phyloP scores from a whole-genome alignment of 2,329 filamentous ascomycete genomes.

The Trichoderma sp. region DNA sequence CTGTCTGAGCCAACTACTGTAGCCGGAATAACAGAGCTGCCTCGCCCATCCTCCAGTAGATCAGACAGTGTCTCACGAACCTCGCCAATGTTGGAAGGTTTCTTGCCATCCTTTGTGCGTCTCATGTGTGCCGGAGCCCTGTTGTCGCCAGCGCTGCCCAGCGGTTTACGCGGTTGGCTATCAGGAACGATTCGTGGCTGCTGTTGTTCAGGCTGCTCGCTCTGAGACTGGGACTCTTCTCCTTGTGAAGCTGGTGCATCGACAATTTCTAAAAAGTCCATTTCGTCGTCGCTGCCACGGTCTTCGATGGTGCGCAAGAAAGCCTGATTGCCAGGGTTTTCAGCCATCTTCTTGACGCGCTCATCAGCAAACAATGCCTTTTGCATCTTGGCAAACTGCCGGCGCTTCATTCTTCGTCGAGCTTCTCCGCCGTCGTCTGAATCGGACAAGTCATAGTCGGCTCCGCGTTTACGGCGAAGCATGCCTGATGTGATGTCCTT shows the following conservation, averaged over 20 bases:
- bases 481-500: constrained; percentile 88
- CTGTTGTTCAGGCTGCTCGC: constrained; percentile 23
- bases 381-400: constrained; percentile 88
- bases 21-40: constrained; percentile 48
- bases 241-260: constrained; percentile 31
- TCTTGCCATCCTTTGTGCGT: constrained; percentile 60
- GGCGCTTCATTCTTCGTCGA: constrained; percentile 74
- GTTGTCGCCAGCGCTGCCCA: constrained; percentile 39
- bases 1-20: constrained; percentile 36
- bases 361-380: constrained; percentile 85
- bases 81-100: constrained; percentile 72
- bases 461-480: constrained; percentile 77
- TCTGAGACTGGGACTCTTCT: constrained; percentile 38
- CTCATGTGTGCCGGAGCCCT: constrained; percentile 60
- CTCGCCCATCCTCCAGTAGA: constrained; percentile 67
- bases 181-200: constrained; percentile 44
- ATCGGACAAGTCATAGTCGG: constrained; percentile 82
- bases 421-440: constrained; percentile 84
- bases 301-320: constrained; percentile 92
- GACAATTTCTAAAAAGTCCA: constrained; percentile 65
- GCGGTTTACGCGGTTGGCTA: constrained; percentile 47
- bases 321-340: constrained; percentile 83
- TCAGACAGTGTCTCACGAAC: constrained; percentile 81
- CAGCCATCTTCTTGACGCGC: constrained; percentile 83
- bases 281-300: constrained; percentile 69